These are phyloP conservation scores for Phaeosphaeriaceae sp. DNA, from an alignment of 2,329 filamentous ascomycete genomes.

Conservation along the genomic window DNA sequence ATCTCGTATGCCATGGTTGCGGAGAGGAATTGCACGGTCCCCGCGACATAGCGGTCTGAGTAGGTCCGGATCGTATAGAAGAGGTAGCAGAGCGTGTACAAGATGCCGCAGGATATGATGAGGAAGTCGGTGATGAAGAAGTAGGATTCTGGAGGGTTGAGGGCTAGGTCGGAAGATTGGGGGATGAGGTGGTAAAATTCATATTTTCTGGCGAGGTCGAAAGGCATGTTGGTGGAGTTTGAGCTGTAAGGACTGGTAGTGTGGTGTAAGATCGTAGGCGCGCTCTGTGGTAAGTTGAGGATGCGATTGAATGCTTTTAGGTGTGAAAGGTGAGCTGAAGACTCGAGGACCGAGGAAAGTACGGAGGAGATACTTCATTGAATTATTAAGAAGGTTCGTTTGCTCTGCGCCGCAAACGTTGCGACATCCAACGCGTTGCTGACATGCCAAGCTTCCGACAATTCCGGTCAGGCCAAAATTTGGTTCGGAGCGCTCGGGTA, in stretches of 20 bases:
- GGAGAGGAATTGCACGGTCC: conserved; percentile 38
- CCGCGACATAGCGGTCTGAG: conserved; percentile 44
- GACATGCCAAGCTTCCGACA: conserved; percentile 32
- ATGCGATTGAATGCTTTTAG: no score
- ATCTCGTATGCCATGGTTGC: conserved; percentile 50
- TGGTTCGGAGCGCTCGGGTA: not conserved
- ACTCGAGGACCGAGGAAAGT: not conserved
- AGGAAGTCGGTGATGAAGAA: conserved; percentile 52
- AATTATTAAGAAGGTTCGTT: not conserved
- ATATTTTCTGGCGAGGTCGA: conserved; percentile 36
- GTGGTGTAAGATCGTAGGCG: no score
- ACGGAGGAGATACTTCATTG: not conserved
- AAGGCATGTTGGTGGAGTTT: conserved; percentile 29
- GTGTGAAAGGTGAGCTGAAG: not conserved
- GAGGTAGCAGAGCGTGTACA: conserved; percentile 51
- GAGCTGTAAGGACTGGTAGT: not conserved
- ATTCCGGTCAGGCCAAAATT: conserved; percentile 18
- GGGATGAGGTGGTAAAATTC: conserved; percentile 59
- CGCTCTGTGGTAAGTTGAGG: no score
- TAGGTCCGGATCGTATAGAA: conserved; percentile 50
- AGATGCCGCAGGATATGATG: conserved; percentile 49
- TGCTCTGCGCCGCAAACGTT: conserved; percentile 5
- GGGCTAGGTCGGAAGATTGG: conserved; percentile 57
- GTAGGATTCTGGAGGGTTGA: conserved; percentile 49
- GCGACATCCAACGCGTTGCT: conserved; percentile 10